Percentiles rank a stretch among this genome's conserved stretches.
Conservation (phyloP, 2,329 filamentous ascomycete species). For the Lecanosticta acicola region DNA sequence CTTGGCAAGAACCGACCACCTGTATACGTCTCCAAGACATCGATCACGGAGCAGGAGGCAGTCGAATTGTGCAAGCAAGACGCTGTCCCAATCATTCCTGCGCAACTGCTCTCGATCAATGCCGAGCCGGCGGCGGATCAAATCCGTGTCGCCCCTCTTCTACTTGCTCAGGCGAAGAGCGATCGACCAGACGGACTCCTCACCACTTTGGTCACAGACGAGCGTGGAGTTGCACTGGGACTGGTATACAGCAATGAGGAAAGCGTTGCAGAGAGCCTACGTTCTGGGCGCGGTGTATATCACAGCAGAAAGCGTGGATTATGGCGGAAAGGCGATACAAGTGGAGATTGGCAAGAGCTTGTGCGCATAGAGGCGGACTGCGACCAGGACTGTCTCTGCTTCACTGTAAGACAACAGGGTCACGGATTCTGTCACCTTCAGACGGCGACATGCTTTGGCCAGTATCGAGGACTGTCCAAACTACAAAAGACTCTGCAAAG, state of each 20-base stretch:
- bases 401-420: conserved; percentile 83
- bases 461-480: conserved; percentile 71
- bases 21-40: conserved; percentile 47
- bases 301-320: conserved; percentile 91
- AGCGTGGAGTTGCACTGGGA: conserved; percentile 75
- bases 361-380: conserved; percentile 82
- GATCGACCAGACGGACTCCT: conserved; percentile 80
- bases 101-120: conserved; percentile 63
- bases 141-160: conserved; percentile 63
- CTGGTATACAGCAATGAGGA: conserved; percentile 92
- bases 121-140: conserved; percentile 52
- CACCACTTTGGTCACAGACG: conserved; percentile 85
- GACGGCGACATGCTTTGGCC: conserved; percentile 87
- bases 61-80: conserved; percentile 40
- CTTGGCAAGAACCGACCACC: conserved; percentile 46
- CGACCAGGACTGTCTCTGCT: conserved; percentile 86
- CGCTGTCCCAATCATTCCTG: conserved; percentile 67
- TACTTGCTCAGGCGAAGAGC: conserved; percentile 69
- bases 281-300: conserved; percentile 79
- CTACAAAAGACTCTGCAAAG: conserved; percentile 81
- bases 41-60: conserved; percentile 36
- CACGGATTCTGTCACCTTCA: conserved; percentile 88
- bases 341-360: conserved; percentile 87
- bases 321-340: conserved; percentile 95
- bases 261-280: conserved; percentile 79